Evolutionary conservation across 2,329 filamentous ascomycete species (phyloP).

Genomic region (Aspergillus ibericus): DNA sequence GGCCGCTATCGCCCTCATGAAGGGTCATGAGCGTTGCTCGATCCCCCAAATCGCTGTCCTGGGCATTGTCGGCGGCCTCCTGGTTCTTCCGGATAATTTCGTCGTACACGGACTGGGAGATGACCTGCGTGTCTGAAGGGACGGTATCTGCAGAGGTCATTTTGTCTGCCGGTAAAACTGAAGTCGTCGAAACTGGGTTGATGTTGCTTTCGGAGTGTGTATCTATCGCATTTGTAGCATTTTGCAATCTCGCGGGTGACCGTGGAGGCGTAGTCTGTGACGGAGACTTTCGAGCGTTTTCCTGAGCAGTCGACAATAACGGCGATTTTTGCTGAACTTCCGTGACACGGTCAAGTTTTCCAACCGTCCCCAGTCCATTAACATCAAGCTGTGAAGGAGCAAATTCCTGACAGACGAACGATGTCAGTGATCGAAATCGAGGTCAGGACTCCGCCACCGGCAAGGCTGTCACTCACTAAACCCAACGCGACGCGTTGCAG

Average conservation of each 20-base stretch:
- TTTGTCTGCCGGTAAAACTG: constrained; percentile 25
- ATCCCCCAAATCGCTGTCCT: constrained; percentile 26
- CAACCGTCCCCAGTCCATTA: constrained; percentile 11
- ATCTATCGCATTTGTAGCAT: constrained; percentile 22
- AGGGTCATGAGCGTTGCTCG: constrained; percentile 40
- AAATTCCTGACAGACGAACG: constrained; percentile 29
- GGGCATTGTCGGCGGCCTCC: constrained; percentile 26
- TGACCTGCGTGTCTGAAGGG: constrained; percentile 45
- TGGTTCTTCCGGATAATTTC: constrained; percentile 40
- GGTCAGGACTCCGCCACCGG: constrained; percentile 26
- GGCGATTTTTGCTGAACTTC: constrained; percentile 3
- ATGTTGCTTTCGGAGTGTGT: constrained; percentile 16
- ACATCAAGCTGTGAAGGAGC: constrained; percentile 28
- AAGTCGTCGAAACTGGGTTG: constrained; percentile 11
- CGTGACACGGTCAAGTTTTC: constrained; percentile 5
- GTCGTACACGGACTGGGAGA: constrained; percentile 48
- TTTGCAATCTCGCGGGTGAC: constrained; percentile 12
- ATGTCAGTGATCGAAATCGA: constrained; percentile 23
- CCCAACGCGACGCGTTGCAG: constrained; percentile 45
- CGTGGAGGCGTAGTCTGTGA: constrained; percentile 8
- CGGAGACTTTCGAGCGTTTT: constrained; percentile 12
- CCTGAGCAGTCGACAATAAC: constrained; percentile 7
- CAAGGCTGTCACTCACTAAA: constrained; percentile 34
- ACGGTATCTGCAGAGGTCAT: constrained; percentile 38
- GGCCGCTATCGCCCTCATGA: constrained; percentile 44